phyloP scores from a whole-genome alignment of 192 early-diverging fungal species.

The Allomyces arbusculus region DNA sequence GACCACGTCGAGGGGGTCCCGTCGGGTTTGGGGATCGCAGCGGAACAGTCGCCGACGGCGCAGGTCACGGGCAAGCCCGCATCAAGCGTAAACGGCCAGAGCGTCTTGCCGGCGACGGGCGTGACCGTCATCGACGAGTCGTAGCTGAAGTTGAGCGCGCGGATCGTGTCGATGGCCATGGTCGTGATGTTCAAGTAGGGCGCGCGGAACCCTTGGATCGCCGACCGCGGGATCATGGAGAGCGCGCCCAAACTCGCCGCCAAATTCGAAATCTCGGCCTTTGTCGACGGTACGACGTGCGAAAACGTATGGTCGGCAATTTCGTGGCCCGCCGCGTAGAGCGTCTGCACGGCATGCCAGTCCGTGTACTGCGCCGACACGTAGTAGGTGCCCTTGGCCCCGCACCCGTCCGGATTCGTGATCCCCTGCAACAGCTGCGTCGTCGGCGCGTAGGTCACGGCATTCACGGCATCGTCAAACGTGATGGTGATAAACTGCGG shows the following conservation, averaged over 20 bases:
- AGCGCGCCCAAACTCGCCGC: constrained; percentile 4
- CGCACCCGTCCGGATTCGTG: background rate
- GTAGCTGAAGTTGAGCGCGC: constrained; percentile 13
- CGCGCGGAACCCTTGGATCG: constrained; percentile 12
- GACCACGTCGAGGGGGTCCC: constrained; percentile 2
- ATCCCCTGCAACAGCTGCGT: background rate
- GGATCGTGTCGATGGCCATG: constrained; percentile 5
- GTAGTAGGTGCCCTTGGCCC: background rate
- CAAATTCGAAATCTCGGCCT: no score
- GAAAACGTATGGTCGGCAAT: constrained; percentile 15
- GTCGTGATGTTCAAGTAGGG: constrained; percentile 13
- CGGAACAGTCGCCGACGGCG: constrained; percentile 9
- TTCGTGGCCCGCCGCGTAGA: constrained; percentile 6
- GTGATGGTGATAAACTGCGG: constrained; percentile 2
- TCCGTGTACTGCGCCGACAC: background rate
- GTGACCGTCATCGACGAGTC: constrained; percentile 11
- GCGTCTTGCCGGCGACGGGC: constrained; percentile 1
- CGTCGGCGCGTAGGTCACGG: background rate
- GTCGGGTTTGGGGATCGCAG: constrained; percentile 3
- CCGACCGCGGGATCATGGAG: constrained; percentile 7
- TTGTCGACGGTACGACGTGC: no score
- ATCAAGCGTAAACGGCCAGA: constrained; percentile 22
- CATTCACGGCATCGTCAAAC: constrained; percentile 2
- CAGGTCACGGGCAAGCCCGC: constrained; percentile 5
- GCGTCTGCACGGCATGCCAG: background rate